phyloP scores from a whole-genome alignment of 2,329 filamentous ascomycete genomes.

The Lachnellula cervina region DNA sequence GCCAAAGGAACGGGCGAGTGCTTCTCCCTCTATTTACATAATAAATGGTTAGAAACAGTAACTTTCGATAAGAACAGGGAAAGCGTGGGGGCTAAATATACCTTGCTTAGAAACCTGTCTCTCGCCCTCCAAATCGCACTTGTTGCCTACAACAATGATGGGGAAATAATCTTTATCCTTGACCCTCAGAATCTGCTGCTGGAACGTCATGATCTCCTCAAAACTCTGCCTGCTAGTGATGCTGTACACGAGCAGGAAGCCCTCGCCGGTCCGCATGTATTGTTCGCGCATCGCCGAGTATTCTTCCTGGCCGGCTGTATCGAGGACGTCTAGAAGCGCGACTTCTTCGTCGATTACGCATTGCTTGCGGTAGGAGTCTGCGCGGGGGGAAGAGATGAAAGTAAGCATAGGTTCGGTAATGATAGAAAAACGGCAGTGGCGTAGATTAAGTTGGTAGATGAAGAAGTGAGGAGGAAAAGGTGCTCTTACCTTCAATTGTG shows the following conservation, averaged over 20 bases:
- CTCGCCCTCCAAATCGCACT: conserved; percentile 95
- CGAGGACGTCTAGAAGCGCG: conserved; percentile 92
- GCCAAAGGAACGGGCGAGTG: conserved; percentile 77
- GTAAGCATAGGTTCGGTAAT: neutral
- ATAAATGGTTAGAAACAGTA: conserved; percentile 8
- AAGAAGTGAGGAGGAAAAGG: conserved; percentile 7
- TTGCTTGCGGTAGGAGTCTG: conserved; percentile 99
- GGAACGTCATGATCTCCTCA: conserved; percentile 97
- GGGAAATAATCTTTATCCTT: conserved; percentile 99
- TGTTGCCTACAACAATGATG: conserved; percentile 98
- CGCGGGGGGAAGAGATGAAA: neutral
- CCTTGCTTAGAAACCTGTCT: conserved; percentile 88
- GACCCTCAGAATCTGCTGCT: conserved; percentile 95
- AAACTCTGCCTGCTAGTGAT: conserved; percentile 97
- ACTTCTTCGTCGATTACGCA: conserved; percentile 98
- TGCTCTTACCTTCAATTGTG: conserved; percentile 84
- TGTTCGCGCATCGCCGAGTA: conserved; percentile 99
- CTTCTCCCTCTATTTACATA: conserved; percentile 71
- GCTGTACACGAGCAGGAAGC: conserved; percentile 95
- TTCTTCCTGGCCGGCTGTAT: conserved; percentile 97
- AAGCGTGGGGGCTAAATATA: conserved; percentile 41
- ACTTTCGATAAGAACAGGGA: neutral
- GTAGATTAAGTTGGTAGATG: neutral
- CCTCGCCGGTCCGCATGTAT: conserved; percentile 99
- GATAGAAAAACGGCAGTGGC: neutral